Percentiles rank a stretch among this genome's conserved stretches.
Evolutionary conservation across 2,329 filamentous ascomycete species (phyloP).

Genomic region (Scedosporium aurantiacum): DNA sequence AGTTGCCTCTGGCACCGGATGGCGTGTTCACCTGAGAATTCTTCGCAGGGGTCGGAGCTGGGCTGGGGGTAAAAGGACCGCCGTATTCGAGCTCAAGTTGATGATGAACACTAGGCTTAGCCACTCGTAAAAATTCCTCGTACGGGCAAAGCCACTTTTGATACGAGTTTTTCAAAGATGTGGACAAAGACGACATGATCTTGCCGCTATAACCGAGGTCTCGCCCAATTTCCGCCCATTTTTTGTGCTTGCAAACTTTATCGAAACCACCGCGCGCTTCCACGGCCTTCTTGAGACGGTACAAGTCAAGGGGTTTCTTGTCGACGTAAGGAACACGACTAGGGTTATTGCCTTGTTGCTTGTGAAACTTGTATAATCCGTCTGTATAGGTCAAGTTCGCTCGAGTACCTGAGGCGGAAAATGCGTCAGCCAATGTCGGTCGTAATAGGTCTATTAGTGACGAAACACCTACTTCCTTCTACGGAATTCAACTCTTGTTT

Average conservation of each 20-base stretch:
- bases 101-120: conserved; percentile 93
- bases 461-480: conserved; percentile 72
- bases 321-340: conserved; percentile 94
- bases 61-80: conserved; percentile 73
- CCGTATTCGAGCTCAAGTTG: conserved; percentile 89
- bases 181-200: conserved; percentile 98
- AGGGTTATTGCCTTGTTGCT: conserved; percentile 86
- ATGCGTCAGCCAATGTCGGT: conserved; percentile 2
- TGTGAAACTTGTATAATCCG: conserved; percentile 90
- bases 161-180: conserved; percentile 95
- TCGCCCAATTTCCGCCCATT: conserved; percentile 97
- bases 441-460: neutral
- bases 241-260: conserved; percentile 92
- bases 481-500: conserved; percentile 96
- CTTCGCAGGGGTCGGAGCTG: conserved; percentile 59
- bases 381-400: conserved; percentile 95
- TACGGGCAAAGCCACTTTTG: conserved; percentile 95
- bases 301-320: conserved; percentile 91
- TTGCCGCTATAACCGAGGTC: conserved; percentile 97
- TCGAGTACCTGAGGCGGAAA: conserved; percentile 57
- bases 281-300: conserved; percentile 92
- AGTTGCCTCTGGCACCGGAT: conserved; percentile 48
- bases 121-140: conserved; percentile 82
- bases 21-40: conserved; percentile 50
- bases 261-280: conserved; percentile 92